Evolutionary conservation across 257 asterid genomes (phyloP).

Genomic region (Agastache rugosa): DNA sequence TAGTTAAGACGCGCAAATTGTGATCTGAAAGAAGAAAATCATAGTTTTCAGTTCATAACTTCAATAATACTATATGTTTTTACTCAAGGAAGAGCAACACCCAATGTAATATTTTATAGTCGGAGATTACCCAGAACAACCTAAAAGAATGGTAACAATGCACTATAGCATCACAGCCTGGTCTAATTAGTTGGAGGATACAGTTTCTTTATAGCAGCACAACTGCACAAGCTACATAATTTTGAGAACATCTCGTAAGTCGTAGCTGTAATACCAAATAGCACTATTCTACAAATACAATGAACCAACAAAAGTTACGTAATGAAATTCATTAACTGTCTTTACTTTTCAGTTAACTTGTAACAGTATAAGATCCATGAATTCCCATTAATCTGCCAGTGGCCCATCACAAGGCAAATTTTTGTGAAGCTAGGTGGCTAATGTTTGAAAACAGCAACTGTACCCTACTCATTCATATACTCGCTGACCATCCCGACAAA

Average conservation of each 20-base stretch:
- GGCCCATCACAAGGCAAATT: conserved; percentile 22
- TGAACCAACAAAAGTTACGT: background rate
- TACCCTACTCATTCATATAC: conserved; percentile 11
- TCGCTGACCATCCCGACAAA: background rate
- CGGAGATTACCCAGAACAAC: conserved; percentile 8
- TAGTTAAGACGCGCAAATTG: conserved; percentile 88
- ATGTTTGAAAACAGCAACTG: background rate
- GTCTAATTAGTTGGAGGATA: conserved; percentile 16
- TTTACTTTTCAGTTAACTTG: conserved; percentile 34
- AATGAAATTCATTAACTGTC: background rate
- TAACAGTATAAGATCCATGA: conserved; percentile 9
- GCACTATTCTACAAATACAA: conserved; percentile 10
- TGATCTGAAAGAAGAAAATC: conserved; percentile 65
- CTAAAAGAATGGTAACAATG: conserved; percentile 10
- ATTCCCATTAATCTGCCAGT: conserved; percentile 2
- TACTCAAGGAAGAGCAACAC: conserved; percentile 18
- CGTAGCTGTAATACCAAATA: background rate
- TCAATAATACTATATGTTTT: conserved; percentile 6
- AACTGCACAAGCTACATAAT: background rate
- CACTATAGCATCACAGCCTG: background rate
- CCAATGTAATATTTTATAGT: background rate
- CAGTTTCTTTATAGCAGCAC: conserved; percentile 2
- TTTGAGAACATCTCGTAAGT: background rate
- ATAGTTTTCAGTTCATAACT: conserved; percentile 36
- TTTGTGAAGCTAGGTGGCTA: background rate